Evolutionary conservation across 768 basidiomycete genomes (phyloP), one percentile per base, ranked within the genome.

Genomic region (Roridomyces roridus): DNA sequence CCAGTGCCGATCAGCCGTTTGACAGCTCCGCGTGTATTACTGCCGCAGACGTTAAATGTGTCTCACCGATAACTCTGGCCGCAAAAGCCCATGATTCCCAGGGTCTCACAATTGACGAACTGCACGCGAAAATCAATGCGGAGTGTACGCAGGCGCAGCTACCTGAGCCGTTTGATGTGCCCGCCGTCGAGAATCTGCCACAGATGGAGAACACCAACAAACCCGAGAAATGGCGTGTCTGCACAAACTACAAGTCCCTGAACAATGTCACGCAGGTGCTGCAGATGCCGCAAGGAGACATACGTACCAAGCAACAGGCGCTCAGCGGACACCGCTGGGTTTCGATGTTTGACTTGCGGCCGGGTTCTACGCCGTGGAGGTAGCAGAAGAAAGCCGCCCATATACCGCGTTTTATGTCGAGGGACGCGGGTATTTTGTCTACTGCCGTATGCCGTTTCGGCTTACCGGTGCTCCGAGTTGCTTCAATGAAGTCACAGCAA

Each of bases 371-470:
- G 66, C 63, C 4, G 60, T 65, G 12, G 37, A 46, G 10, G 52
- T 71, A 2, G 43, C 54, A 3, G 45, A 45, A 3, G 69, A 68
- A 23, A 57, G 57, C 11, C 46, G 58, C 21, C 71, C 70, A 5
- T 72, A 72, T 41, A 61, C 74, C 0, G 65, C 65, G 5, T 79
- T 80, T 55, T 77, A 77, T 23, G 68, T 76, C 0, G 70, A 72
- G 53, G 77, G 76, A 0, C 26, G 66, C 3, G 77, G 79, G 0
- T 77, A 72, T 35, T 75, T 74, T 40, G 46, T 55, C 2, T 79
- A 75, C 36, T 29, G 55, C 0, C 35, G 67, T 0, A 77, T 80
- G 72, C 77, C 74, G 0, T 78, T 80, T 51, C 77, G 79, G 1
- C 41, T 78, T 0, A 74, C 72, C 0, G 78, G 75, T 0, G 72